Conservation (phyloP, 495 filamentous ascomycete species). For the Penicillium malachiteum region DNA sequence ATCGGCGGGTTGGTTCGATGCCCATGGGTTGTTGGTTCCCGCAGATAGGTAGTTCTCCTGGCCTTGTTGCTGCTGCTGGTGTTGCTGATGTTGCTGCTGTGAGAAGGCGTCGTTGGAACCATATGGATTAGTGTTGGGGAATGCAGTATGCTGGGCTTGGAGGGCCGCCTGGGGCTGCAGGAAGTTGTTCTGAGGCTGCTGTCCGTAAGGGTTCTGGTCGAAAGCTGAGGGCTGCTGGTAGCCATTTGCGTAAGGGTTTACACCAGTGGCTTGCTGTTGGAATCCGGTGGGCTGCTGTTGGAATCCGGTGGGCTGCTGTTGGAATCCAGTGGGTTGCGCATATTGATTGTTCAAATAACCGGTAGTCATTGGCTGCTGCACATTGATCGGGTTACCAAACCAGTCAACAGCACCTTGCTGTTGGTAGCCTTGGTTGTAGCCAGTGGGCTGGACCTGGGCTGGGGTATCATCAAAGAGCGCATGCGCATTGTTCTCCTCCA, state of each 20-base stretch:
- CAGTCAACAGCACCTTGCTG: constrained; percentile 95
- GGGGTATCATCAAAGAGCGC: constrained; percentile 86
- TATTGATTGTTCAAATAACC: constrained; percentile 87
- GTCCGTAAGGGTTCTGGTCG: neutral
- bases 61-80: constrained; percentile 56
- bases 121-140: constrained; percentile 69
- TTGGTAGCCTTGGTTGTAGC: constrained; percentile 94
- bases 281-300: constrained; percentile 64
- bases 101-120: constrained; percentile 40
- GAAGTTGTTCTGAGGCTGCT: constrained; percentile 43
- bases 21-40: constrained; percentile 83
- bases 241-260: constrained; percentile 55
- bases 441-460: constrained; percentile 72
- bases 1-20: constrained; percentile 43
- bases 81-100: constrained; percentile 52
- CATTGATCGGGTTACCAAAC: constrained; percentile 86
- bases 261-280: too few relatives aligned
- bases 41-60: constrained; percentile 63
- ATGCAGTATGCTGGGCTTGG: constrained; percentile 73
- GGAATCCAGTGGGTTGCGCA: constrained; percentile 66
- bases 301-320: constrained; percentile 61
- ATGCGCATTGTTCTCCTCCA: constrained; percentile 85
- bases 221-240: constrained; percentile 38
- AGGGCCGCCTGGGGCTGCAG: constrained; percentile 51
- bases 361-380: constrained; percentile 72